Base-by-base conservation (phyloP, 495 filamentous ascomycete genomes). In the Hypoxylon intermedium region DNA sequence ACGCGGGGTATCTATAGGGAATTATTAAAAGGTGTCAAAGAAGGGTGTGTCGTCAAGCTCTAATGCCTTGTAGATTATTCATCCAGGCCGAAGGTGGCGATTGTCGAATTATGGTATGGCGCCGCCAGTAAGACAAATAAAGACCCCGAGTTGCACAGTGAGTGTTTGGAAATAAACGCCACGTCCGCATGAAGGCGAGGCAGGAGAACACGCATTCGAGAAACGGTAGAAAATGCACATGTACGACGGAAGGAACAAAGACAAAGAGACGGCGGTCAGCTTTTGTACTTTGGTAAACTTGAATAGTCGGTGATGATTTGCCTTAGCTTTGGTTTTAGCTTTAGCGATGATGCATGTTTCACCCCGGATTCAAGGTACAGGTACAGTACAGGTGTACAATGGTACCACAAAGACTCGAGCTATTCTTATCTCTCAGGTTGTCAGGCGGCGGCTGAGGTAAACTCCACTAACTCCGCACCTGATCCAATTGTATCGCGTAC, bases 271-370 rank as follows among this genome's bases (percentile, higher is more conserved):
- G n/a, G n/a, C n/a, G n/a, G n/a, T n/a, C n/a, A n/a, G n/a, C n/a
- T n/a, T n/a, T n/a, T 12, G n/a, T 26, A 28, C 11, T 16, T 13
- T n/a, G 6, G 36, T 11, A 13, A 36, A 45, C 19, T 16, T 11
- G 28, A 49, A 37, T 30, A 38, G 9, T 45, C 23, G 41, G 30
- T 42, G 28, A 38, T 45, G 41, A 60, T 60, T 47, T 33, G 57
- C 26, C 48, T 60, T 47, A 44, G 30, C 13, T 7, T 16, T 21
- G 26, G 12, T 20, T 24, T 44, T 21, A 4, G 45, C 36, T 38
- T 43, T 40, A 20, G 43, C n/a, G 44, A 58, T 58, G 53, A 58
- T 63, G 60, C 60, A 63, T 20, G 53, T 53, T 43, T 63, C 31
- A 37, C 47, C 52, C 53, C 40, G 50, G 34, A 41, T 46, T 16